A percentile compares a stretch with the other conserved stretches of the same genome.
Conservation (phyloP, 345 rosid species). For the Schrenkiella parvula region DNA sequence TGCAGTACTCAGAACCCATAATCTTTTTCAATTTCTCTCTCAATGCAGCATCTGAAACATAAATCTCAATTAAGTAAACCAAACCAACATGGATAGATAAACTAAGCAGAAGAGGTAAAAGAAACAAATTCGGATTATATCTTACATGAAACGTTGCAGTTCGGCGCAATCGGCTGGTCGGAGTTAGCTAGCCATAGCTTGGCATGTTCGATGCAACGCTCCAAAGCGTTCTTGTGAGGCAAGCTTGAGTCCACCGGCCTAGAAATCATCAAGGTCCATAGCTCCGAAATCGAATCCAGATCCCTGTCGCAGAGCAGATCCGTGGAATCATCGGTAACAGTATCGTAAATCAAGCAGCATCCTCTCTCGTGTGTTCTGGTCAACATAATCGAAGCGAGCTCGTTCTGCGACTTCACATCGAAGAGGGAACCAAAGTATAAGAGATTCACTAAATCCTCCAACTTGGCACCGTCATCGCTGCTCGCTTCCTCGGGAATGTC, state of each 20-base stretch:
- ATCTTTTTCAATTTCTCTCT: conserved; percentile 76
- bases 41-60: conserved; percentile 60
- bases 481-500: conserved; percentile 16
- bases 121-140: not conserved
- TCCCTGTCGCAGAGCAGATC: conserved; percentile 82
- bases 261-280: conserved; percentile 60
- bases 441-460: conserved; percentile 72
- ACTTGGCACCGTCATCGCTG: not conserved
- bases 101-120: not conserved
- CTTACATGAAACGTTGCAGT: conserved; percentile 58
- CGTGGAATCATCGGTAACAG: conserved; percentile 86
- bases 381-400: conserved; percentile 69
- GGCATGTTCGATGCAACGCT: conserved; percentile 68
- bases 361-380: conserved; percentile 87
- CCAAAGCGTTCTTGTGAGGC: conserved; percentile 79
- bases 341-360: conserved; percentile 86
- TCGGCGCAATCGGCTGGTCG: conserved; percentile 52
- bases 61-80: not conserved
- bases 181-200: conserved; percentile 72
- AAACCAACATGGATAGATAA: not conserved
- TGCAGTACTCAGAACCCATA: conserved; percentile 81
- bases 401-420: conserved; percentile 77
- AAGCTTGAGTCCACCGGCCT: conserved; percentile 74
- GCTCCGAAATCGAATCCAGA: conserved; percentile 65
- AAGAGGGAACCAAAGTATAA: conserved; percentile 80